A percentile compares a stretch with the other conserved stretches of the same genome.
Conservation (phyloP, 306 rosid genomes). For the Vicia sativa region DNA sequence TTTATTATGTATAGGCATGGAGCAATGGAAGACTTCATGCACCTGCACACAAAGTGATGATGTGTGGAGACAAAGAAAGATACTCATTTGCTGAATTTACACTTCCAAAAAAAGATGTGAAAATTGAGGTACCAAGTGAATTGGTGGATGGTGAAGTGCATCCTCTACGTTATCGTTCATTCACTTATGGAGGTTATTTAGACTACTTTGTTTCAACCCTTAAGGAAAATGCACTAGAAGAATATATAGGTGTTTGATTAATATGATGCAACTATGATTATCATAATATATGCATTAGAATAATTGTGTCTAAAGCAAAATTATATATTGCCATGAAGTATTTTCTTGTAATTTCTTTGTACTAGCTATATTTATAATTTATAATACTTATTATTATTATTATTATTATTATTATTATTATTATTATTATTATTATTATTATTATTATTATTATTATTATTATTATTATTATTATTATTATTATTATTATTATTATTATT, state of each 20-base stretch:
- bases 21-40: conserved; percentile 67
- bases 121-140: conserved; percentile 54
- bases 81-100: conserved; percentile 48
- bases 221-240: conserved; percentile 50
- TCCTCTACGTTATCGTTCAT: conserved; percentile 55
- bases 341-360: too few relatives aligned
- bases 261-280: too few relatives aligned
- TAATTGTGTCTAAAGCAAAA: too few relatives aligned
- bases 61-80: conserved; percentile 53
- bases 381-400: too few relatives aligned
- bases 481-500: too few relatives aligned
- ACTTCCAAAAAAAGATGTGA: conserved; percentile 45
- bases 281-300: too few relatives aligned
- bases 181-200: conserved; percentile 46
- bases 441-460: too few relatives aligned
- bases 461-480: too few relatives aligned
- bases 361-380: too few relatives aligned
- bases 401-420: too few relatives aligned
- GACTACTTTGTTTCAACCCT: conserved; percentile 42
- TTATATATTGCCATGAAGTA: too few relatives aligned
- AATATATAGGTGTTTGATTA: conserved; percentile 47
- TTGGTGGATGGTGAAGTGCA: conserved; percentile 52
- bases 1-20: conserved; percentile 54
- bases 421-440: too few relatives aligned
- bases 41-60: conserved; percentile 50